Conservation (phyloP, 352 stramenopile genomes). For the Phytophthora palmivora region DNA sequence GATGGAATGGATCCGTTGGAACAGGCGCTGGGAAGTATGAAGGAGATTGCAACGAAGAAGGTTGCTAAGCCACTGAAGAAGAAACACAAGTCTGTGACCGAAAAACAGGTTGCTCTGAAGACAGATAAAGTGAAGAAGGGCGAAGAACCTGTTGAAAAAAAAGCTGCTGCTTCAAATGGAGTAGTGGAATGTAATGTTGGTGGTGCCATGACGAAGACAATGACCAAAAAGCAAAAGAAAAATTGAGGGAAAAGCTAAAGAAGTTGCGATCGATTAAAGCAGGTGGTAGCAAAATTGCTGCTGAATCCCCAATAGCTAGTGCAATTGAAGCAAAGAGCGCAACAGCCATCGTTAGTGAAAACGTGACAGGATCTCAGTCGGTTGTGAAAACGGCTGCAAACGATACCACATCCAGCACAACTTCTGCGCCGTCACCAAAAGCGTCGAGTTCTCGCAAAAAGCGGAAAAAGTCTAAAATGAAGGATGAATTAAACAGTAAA, state of each 20-base stretch:
- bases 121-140: not conserved
- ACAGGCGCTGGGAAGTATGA: conserved; percentile 44
- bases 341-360: not conserved
- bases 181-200: not conserved
- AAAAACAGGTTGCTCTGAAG: conserved; percentile 7
- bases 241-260: conserved; percentile 6
- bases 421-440: conserved; percentile 10
- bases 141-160: not conserved
- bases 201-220: not conserved
- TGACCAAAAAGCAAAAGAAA: conserved; percentile 13
- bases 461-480: conserved; percentile 15
- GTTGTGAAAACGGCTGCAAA: not conserved
- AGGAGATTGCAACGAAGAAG: conserved; percentile 31
- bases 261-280: not conserved
- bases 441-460: conserved; percentile 12
- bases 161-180: not conserved
- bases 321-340: not conserved
- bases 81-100: conserved; percentile 23
- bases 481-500: conserved; percentile 3
- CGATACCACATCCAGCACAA: not conserved
- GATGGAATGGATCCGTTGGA: conserved; percentile 41
- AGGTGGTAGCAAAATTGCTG: not conserved
- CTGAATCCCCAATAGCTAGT: not conserved
- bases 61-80: conserved; percentile 10
- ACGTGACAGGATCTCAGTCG: not conserved